Percentiles rank a stretch among this genome's conserved stretches.
Evolutionary conservation across 192 early-diverging fungal genomes (phyloP).

Genomic region (Chytriomyces confervae): DNA sequence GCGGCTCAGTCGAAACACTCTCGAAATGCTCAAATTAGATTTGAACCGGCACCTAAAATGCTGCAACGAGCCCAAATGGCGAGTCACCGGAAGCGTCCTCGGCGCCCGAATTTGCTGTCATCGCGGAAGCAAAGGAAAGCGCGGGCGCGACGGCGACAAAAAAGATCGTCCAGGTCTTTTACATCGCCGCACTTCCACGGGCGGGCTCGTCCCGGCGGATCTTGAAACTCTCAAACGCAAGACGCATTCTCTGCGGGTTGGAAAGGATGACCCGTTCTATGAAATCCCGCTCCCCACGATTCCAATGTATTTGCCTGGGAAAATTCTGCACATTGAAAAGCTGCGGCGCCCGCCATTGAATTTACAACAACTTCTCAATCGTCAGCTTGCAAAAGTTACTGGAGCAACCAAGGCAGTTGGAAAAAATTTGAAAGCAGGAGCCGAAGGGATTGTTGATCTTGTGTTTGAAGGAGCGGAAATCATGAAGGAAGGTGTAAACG

Average conservation of each 20-base stretch:
- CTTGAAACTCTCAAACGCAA: slow-evolving; percentile 17
- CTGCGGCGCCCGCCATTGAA: slow-evolving; percentile 37
- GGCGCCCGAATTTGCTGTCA: slow-evolving; percentile 17
- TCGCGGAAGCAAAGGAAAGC: neutral
- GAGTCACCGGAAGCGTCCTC: slow-evolving; percentile 42
- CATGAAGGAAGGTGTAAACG: slow-evolving; percentile 11
- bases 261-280: slow-evolving; percentile 20
- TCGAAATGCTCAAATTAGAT: slow-evolving; percentile 49
- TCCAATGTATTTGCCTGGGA: slow-evolving; percentile 45
- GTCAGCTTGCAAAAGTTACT: slow-evolving; percentile 9
- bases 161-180: slow-evolving; percentile 24
- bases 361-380: slow-evolving; percentile 11
- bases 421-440: slow-evolving; percentile 16
- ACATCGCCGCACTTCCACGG: slow-evolving; percentile 29
- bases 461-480: slow-evolving; percentile 30
- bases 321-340: slow-evolving; percentile 52
- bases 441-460: slow-evolving; percentile 30
- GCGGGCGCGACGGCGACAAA: neutral
- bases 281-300: slow-evolving; percentile 1
- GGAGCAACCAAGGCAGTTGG: slow-evolving; percentile 24
- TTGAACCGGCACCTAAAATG: slow-evolving; percentile 33
- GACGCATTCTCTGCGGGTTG: slow-evolving; percentile 23
- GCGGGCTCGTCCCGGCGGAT: slow-evolving; percentile 25
- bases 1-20: slow-evolving; percentile 34
- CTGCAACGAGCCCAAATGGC: slow-evolving; percentile 46